These are phyloP conservation scores for Coprinellus micaceus DNA, from an alignment of 768 basidiomycete genomes.

Conservation along the genomic window DNA sequence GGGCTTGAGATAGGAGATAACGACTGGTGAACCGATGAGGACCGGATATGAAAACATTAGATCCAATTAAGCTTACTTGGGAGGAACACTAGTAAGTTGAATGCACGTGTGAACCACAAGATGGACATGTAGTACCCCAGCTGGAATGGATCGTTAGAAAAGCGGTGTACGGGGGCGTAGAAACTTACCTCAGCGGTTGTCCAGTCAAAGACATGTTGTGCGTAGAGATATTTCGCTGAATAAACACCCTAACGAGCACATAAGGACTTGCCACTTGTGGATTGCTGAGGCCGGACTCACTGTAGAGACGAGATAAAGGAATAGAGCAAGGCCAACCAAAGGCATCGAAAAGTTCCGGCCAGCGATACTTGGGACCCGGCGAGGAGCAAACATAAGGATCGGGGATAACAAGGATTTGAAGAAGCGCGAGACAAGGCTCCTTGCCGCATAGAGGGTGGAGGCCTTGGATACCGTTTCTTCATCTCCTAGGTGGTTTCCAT, in stretches of 20 bases:
- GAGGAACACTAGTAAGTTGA: slow-evolving; percentile 63
- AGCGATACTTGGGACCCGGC: slow-evolving; percentile 35
- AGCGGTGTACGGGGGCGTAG: neutral
- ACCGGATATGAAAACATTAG: neutral
- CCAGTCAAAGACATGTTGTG: slow-evolving; percentile 70
- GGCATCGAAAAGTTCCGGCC: slow-evolving; percentile 74
- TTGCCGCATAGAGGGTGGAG: slow-evolving; percentile 26
- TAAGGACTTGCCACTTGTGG: slow-evolving; percentile 3
- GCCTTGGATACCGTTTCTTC: slow-evolving; percentile 25
- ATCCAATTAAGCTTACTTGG: slow-evolving; percentile 47
- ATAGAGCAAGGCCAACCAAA: slow-evolving; percentile 58
- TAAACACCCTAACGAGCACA: slow-evolving; percentile 51
- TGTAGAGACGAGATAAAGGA: slow-evolving; percentile 60
- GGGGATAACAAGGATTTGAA: slow-evolving; percentile 54
- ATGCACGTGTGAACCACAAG: slow-evolving; percentile 59
- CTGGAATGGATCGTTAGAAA: slow-evolving; percentile 25
- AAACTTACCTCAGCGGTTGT: slow-evolving; percentile 46
- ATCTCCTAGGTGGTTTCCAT: slow-evolving; percentile 15
- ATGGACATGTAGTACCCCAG: slow-evolving; percentile 75
- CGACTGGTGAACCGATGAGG: slow-evolving; percentile 34
- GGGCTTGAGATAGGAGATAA: slow-evolving; percentile 61
- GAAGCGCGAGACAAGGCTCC: slow-evolving; percentile 26
- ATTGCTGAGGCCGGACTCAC: too few relatives aligned
- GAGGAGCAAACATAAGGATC: slow-evolving; percentile 66
- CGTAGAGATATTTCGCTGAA: slow-evolving; percentile 76